phyloP scores from a whole-genome alignment of 129 eudicot species.

The Helianthus tuberosus region DNA sequence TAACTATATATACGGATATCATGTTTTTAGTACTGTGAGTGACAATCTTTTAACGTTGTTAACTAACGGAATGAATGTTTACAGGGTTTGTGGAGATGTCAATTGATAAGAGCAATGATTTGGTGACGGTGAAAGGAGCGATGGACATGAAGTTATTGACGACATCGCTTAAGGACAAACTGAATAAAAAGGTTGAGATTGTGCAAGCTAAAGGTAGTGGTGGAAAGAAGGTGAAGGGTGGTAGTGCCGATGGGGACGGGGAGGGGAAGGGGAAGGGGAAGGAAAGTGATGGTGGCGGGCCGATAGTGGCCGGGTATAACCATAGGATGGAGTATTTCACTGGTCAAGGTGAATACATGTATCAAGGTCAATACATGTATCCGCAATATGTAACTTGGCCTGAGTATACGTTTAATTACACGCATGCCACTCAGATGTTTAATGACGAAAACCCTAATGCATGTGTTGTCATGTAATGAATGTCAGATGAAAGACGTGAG shows the following conservation, averaged over 20 bases:
- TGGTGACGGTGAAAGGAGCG: constrained; percentile 64
- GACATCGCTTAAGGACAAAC: constrained; percentile 40
- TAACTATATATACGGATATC: background rate
- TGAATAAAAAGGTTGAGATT: constrained; percentile 50
- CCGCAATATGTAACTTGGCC: constrained; percentile 26
- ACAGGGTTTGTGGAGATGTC: constrained; percentile 58
- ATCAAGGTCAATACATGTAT: constrained; percentile 32
- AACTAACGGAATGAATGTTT: background rate
- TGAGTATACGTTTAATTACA: constrained; percentile 11
- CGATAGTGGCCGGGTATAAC: constrained; percentile 2
- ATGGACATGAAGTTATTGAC: constrained; percentile 54
- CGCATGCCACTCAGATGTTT: constrained; percentile 56
- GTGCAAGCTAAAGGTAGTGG: constrained; percentile 27
- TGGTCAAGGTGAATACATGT: constrained; percentile 29
- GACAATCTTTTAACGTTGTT: background rate
- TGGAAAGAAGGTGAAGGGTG: constrained; percentile 7
- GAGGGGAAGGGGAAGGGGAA: background rate
- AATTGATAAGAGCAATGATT: constrained; percentile 45
- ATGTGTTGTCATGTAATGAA: constrained; percentile 57
- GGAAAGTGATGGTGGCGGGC: constrained; percentile 26
- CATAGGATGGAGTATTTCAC: constrained; percentile 21
- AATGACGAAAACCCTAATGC: constrained; percentile 86
- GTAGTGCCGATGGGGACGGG: background rate
- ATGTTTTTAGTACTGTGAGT: too few relatives aligned
- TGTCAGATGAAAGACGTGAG: background rate